A percentile compares a stretch with the other conserved stretches of the same genome.
Conservation (phyloP, 176 grass and related monocot genomes). For the Chrysopogon serrulatus region DNA sequence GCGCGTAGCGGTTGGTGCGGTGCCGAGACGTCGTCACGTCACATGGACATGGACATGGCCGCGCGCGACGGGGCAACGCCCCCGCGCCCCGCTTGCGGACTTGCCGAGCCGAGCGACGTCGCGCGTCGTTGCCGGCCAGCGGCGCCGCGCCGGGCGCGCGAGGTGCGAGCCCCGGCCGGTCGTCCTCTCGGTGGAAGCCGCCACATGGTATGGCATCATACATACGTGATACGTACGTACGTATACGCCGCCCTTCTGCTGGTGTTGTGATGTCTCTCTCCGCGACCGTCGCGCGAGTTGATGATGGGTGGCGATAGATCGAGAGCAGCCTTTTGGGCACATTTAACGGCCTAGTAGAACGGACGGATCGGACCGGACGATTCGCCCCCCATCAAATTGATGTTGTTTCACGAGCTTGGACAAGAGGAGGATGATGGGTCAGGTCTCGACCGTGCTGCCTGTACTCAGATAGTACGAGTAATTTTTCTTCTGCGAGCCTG, state of each 20-base stretch:
- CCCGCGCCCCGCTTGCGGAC: not conserved
- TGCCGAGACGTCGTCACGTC: not conserved
- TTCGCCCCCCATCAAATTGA: not conserved
- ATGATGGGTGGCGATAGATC: not conserved
- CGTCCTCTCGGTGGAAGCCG: no score
- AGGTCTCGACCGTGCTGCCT: not conserved
- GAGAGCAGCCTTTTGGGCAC: not conserved
- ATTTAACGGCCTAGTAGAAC: not conserved
- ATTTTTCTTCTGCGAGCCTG: not conserved
- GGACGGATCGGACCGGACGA: not conserved
- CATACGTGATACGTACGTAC: no score
- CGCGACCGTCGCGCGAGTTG: no score
- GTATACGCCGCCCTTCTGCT: no score
- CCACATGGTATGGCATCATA: no score
- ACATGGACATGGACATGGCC: no score
- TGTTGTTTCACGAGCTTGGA: not conserved
- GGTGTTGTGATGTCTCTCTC: no score
- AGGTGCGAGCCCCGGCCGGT: no score
- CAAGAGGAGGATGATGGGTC: not conserved
- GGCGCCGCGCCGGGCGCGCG: no score
- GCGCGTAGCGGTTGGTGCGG: conserved; percentile 11
- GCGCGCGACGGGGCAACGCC: not conserved
- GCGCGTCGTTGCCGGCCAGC: no score
- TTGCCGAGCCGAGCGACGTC: no score
- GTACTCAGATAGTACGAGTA: not conserved